Conservation (phyloP, 2,329 filamentous ascomycete genomes). For the Fusarium nurragi region DNA sequence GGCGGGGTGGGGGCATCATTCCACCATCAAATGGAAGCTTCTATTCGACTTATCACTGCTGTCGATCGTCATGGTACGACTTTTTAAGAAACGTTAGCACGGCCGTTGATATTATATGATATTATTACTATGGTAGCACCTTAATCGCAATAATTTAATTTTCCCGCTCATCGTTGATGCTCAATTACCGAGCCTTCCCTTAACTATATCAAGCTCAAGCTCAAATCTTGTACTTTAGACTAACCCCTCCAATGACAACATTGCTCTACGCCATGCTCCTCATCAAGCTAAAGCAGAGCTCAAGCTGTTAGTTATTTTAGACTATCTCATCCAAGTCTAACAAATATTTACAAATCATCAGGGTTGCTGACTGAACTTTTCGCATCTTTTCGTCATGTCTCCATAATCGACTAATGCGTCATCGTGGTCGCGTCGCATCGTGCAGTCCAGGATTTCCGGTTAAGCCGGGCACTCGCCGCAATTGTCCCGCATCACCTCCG, state of each 20-base stretch:
- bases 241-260: conserved; percentile 40
- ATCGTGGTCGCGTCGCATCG: background rate
- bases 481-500: conserved; percentile 20
- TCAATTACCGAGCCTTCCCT: background rate
- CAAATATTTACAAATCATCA: conserved; percentile 28
- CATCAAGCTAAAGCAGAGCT: conserved; percentile 23
- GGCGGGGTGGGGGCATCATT: conserved; percentile 38
- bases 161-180: background rate
- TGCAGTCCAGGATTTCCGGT: conserved; percentile 10
- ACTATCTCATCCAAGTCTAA: no score
- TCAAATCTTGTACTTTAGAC: conserved; percentile 10
- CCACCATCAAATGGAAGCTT: conserved; percentile 37
- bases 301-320: conserved; percentile 2
- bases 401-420: conserved; percentile 32
- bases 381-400: conserved; percentile 34
- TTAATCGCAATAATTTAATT: background rate
- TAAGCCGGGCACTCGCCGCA: conserved; percentile 22
- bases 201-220: background rate
- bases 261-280: conserved; percentile 24
- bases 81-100: background rate
- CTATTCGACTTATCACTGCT: conserved; percentile 12
- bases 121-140: background rate
- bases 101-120: background rate
- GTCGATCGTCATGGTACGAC: conserved; percentile 26
- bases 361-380: conserved; percentile 26